Percentiles rank a stretch among this genome's conserved stretches.
Conservation (phyloP, 1,284 basidiomycete genomes). For the Lentinus polychrous region DNA sequence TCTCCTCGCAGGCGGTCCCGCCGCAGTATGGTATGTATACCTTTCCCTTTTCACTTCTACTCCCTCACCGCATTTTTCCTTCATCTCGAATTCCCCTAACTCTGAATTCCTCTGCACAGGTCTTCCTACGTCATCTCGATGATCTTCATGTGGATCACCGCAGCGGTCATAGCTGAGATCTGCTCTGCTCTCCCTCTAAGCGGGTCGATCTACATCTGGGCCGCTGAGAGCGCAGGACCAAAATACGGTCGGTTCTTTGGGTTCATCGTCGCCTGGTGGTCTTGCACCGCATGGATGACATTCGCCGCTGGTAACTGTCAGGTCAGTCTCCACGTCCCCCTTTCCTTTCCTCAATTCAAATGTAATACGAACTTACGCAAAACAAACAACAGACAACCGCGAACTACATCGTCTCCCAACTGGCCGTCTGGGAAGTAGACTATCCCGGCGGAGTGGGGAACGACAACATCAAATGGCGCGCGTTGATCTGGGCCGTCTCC, state of each 20-base stretch:
- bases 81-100: neutral
- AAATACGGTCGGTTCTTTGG: slow-evolving; percentile 80
- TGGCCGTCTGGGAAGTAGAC: slow-evolving; percentile 70
- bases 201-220: slow-evolving; percentile 89
- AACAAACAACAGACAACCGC: slow-evolving; percentile 57
- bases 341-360: neutral
- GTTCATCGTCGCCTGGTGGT: slow-evolving; percentile 86
- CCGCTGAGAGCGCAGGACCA: slow-evolving; percentile 80
- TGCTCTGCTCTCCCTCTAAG: slow-evolving; percentile 81
- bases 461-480: slow-evolving; percentile 75
- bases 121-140: slow-evolving; percentile 75
- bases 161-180: slow-evolving; percentile 78
- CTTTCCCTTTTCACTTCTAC: neutral
- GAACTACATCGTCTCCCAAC: slow-evolving; percentile 77
- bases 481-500: slow-evolving; percentile 74
- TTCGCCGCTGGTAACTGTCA: slow-evolving; percentile 81
- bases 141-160: slow-evolving; percentile 80
- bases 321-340: slow-evolving; percentile 30
- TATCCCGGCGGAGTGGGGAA: slow-evolving; percentile 72
- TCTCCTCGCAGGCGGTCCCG: slow-evolving; percentile 76
- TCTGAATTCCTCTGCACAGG: slow-evolving; percentile 35
- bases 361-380: neutral
- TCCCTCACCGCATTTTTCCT: neutral
- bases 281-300: slow-evolving; percentile 86
- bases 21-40: slow-evolving; percentile 60